phyloP scores from a whole-genome alignment of 371 early-diverging fungal species.

The Blakeslea trispora region DNA sequence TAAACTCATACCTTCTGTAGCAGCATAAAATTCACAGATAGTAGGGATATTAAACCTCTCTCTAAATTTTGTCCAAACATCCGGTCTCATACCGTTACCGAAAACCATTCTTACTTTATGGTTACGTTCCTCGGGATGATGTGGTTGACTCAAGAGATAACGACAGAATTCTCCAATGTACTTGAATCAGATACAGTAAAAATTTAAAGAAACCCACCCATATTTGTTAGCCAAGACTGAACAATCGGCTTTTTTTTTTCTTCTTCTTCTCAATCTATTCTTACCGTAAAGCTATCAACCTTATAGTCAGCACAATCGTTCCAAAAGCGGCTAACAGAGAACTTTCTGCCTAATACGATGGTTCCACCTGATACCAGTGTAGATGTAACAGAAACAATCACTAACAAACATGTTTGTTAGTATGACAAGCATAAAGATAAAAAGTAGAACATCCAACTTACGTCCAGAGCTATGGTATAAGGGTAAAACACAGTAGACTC shows the following conservation, averaged over 20 bases:
- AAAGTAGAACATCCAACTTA: constrained; percentile 17
- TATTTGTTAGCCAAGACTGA: too few species aligned
- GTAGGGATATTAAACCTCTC: constrained; percentile 49
- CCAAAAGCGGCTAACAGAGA: constrained; percentile 54
- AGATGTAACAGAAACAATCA: constrained; percentile 34
- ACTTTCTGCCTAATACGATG: constrained; percentile 49
- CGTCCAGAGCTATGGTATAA: constrained; percentile 55
- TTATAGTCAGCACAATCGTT: constrained; percentile 48
- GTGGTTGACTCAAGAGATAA: constrained; percentile 58
- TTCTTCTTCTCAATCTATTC: neutral
- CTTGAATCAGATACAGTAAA: constrained; percentile 10
- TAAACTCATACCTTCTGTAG: constrained; percentile 51
- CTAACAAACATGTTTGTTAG: constrained; percentile 16
- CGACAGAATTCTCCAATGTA: constrained; percentile 77
- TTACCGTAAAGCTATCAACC: constrained; percentile 41
- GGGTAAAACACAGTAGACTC: constrained; percentile 53
- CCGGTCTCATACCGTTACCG: constrained; percentile 73
- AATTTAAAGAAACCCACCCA: too few species aligned
- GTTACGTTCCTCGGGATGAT: constrained; percentile 48
- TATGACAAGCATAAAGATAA: neutral
- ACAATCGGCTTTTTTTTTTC: neutral
- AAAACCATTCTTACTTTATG: constrained; percentile 54
- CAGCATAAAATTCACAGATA: constrained; percentile 65
- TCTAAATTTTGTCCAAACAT: constrained; percentile 64
- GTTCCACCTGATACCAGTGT: constrained; percentile 39